Conservation (phyloP, 2,329 filamentous ascomycete species). For the Fusarium verticillioides region DNA sequence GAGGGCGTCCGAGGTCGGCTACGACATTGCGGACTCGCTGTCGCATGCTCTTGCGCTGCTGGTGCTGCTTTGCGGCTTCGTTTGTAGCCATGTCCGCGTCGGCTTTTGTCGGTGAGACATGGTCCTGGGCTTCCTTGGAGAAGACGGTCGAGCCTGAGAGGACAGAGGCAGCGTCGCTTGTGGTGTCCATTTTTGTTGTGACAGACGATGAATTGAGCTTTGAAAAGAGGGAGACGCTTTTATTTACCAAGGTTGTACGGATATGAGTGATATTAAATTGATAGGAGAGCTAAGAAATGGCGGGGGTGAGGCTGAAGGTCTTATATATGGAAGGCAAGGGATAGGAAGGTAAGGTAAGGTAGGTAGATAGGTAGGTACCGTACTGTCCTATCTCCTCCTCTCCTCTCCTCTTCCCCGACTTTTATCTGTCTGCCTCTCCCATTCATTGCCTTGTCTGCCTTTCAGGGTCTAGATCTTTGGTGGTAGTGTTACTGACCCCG, state of each 20-base stretch:
- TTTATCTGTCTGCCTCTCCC: conserved; percentile 3
- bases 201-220: background rate
- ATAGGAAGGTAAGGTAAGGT: background rate
- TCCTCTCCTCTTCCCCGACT: background rate
- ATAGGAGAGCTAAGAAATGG: background rate
- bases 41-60: conserved; percentile 44
- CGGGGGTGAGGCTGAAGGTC: conserved; percentile 1
- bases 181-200: conserved; percentile 34
- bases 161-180: conserved; percentile 46
- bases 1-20: conserved; percentile 48
- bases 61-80: conserved; percentile 11
- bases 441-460: background rate
- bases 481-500: conserved; percentile 24
- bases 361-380: too few relatives aligned
- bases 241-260: background rate
- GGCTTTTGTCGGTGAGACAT: conserved; percentile 17
- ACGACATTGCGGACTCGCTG: conserved; percentile 50
- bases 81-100: background rate
- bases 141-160: conserved; percentile 47
- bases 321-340: background rate
- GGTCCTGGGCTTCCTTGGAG: conserved; percentile 42
- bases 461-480: conserved; percentile 26
- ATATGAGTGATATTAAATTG: background rate
- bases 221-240: background rate
- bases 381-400: background rate